Percentiles rank a stretch among this genome's conserved stretches.
Conservation (phyloP, 2,329 filamentous ascomycete species). For the Verticillium zaregamsianum region DNA sequence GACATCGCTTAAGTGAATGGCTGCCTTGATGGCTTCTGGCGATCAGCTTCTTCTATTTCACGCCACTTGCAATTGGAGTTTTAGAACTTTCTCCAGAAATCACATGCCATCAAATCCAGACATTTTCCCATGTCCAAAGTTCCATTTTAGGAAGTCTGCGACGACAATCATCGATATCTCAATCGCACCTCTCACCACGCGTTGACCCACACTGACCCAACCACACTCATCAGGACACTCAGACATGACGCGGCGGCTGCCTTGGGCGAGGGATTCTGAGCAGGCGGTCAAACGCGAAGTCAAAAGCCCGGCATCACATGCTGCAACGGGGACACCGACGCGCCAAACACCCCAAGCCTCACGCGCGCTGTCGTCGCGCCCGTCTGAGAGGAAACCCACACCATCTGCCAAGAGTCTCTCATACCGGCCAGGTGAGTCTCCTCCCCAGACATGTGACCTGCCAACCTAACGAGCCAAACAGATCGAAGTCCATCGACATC, state of each 20-base stretch:
- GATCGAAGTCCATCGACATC: slow-evolving; percentile 44
- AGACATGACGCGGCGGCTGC: slow-evolving; percentile 46
- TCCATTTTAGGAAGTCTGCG: too few species aligned
- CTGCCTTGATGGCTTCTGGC: not conserved
- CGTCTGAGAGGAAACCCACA: slow-evolving; percentile 7
- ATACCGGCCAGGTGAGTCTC: slow-evolving; percentile 1
- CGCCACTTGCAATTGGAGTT: too few species aligned
- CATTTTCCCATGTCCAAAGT: too few species aligned
- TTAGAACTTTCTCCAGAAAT: not conserved
- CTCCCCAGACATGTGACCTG: not conserved
- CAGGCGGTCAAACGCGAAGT: not conserved
- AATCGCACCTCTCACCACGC: not conserved
- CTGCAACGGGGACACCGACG: slow-evolving; percentile 5
- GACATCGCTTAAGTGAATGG: not conserved
- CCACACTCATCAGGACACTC: too few species aligned
- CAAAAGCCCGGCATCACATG: slow-evolving; percentile 11
- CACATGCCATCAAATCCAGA: too few species aligned
- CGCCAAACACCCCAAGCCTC: slow-evolving; percentile 1
- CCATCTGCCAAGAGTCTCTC: not conserved
- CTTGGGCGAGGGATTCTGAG: slow-evolving; percentile 27
- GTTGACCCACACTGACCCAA: not conserved
- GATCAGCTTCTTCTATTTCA: not conserved
- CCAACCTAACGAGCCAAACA: slow-evolving; percentile 9
- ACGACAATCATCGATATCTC: too few species aligned
- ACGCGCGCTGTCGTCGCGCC: slow-evolving; percentile 1